Evolutionary conservation across 139 green algal species (phyloP), one percentile per base, ranked within the genome.

Genomic region (Raphidocelis subcapitata): DNA sequence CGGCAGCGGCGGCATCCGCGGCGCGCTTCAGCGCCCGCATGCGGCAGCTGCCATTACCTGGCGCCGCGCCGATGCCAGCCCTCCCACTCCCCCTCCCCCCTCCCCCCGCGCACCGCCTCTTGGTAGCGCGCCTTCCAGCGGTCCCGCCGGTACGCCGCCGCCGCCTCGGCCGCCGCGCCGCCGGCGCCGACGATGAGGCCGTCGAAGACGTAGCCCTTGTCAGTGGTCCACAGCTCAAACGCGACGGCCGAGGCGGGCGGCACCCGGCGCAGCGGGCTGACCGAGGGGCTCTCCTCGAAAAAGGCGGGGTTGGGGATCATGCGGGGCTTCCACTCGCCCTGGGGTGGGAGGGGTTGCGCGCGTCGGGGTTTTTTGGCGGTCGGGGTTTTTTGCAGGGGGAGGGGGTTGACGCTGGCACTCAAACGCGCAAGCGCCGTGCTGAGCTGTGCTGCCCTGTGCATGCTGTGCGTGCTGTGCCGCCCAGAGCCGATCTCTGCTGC

Each of bases 141-240:
- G 37, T 72, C 62, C 29, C 23, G n/a, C 21, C 75, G 52, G 62
- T 76, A 79, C 14, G 49, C 35, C 5, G n/a, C 32, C 24, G 77
- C 77, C 28, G 75, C 79, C 16, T 84, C 80, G 15, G 55, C 31
- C 3, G 37, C 69, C 36, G 36, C 26, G 18, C 70, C 36, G 29
- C 89, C 85, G 51, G 90, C 81, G 44, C 75, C 86, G 21, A 97
- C 59, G 59, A 97, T 29, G 24, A 97, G 77, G 77, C 94, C 95
- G 81, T 94, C 86, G 72, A 97, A 97, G 72, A 76, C 82, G 81
- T 90, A 89, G 62, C 70, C 72, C 3, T 82, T 44, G 31, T 94
- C 89, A 77, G 92, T 93, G 65, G 87, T 91, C 93, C 93, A 98
- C 68, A 98, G 91, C 82, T 98, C 93, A 57, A 97, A 77, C 31